phyloP scores from a whole-genome alignment of 345 rosid genomes.

The Camelina sativa region DNA sequence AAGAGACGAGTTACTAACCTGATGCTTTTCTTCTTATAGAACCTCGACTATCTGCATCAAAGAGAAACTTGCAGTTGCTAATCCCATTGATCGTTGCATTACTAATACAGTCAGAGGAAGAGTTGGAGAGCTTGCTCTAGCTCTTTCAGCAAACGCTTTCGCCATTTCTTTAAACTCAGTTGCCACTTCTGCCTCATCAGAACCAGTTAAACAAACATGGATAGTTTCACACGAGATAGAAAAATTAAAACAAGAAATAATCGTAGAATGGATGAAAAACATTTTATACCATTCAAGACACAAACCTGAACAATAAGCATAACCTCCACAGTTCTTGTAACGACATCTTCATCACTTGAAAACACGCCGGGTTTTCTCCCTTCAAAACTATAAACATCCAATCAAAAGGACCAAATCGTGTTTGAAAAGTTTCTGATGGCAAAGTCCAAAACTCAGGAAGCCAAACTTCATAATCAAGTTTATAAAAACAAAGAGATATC shows the following conservation, averaged over 20 bases:
- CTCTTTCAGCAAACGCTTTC: constrained; percentile 68
- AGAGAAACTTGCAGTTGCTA: constrained; percentile 81
- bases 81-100: constrained; percentile 93
- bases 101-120: constrained; percentile 85
- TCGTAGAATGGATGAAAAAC: background rate
- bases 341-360: constrained; percentile 51
- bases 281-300: constrained; percentile 25
- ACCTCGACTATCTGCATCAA: too few relatives aligned
- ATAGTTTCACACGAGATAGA: constrained; percentile 22
- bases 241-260: background rate
- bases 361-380: constrained; percentile 66
- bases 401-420: too few relatives aligned
- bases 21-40: too few relatives aligned
- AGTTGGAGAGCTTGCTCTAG: constrained; percentile 63
- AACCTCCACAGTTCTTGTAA: constrained; percentile 68
- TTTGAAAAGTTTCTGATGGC: too few relatives aligned
- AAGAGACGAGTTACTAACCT: too few relatives aligned
- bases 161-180: constrained; percentile 71
- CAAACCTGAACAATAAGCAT: constrained; percentile 96
- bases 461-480: too few relatives aligned
- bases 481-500: too few relatives aligned
- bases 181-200: constrained; percentile 57
- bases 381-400: constrained; percentile 41
- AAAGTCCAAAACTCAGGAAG: too few relatives aligned
- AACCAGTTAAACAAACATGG: constrained; percentile 60